phyloP scores from a whole-genome alignment of 306 rosid genomes.

The Arachis stenosperma region DNA sequence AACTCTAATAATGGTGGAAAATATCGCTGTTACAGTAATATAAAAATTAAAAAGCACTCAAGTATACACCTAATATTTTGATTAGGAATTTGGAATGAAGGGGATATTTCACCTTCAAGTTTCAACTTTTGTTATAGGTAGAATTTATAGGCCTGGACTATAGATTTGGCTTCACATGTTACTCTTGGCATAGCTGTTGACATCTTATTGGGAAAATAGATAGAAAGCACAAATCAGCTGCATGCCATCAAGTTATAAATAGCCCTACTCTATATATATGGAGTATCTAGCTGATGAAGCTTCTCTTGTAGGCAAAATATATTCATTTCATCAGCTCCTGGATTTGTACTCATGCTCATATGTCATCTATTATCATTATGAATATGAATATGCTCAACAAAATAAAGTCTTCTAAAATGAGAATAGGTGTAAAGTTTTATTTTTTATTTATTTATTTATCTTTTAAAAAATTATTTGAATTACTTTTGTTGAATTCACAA shows the following conservation, averaged over 20 bases:
- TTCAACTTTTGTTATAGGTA: background rate
- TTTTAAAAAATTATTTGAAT: no score
- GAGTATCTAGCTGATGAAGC: conserved; percentile 22
- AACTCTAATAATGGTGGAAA: no score
- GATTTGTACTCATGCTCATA: conserved; percentile 1
- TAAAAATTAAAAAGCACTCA: no score
- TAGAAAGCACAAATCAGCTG: conserved; percentile 1
- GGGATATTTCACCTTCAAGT: conserved; percentile 10
- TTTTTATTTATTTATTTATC: no score
- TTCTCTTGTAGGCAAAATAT: background rate
- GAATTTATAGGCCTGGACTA: conserved; percentile 7
- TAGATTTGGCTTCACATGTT: conserved; percentile 3
- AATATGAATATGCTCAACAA: no score
- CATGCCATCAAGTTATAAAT: background rate
- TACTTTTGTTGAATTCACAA: no score
- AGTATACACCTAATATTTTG: no score
- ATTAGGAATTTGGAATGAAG: no score
- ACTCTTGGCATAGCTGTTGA: conserved; percentile 24
- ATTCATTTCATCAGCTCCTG: background rate
- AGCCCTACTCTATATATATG: background rate
- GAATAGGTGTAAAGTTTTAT: no score
- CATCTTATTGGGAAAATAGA: conserved; percentile 2
- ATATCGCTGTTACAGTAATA: no score
- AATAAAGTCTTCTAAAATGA: no score
- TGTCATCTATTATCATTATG: background rate